These are phyloP conservation scores for Chloranthus sessilifolius DNA, from an alignment of 164 flowering plant genomes.

Conservation along the genomic window DNA sequence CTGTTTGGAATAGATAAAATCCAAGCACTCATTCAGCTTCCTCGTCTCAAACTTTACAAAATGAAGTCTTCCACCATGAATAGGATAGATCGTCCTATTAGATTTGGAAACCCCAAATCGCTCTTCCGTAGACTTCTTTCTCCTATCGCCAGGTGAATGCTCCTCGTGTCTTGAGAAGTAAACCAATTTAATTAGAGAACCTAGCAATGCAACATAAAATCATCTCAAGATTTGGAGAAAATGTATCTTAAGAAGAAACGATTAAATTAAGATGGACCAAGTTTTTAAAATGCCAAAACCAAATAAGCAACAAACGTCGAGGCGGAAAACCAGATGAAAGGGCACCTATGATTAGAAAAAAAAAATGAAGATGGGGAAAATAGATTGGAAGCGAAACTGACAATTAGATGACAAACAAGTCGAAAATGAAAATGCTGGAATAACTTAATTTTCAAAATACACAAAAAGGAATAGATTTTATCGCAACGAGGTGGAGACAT, in stretches of 20 bases:
- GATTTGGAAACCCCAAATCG: slow-evolving; percentile 53
- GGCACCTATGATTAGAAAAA: too few relatives aligned
- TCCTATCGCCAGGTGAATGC: slow-evolving; percentile 38
- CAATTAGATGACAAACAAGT: too few relatives aligned
- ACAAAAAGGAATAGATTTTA: too few relatives aligned
- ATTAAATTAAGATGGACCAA: too few relatives aligned
- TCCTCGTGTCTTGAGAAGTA: slow-evolving; percentile 88
- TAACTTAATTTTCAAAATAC: too few relatives aligned
- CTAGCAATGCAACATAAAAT: slow-evolving; percentile 28
- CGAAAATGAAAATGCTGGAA: too few relatives aligned
- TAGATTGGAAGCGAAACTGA: too few relatives aligned
- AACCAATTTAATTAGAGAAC: slow-evolving; percentile 81
- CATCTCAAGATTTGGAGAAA: background rate
- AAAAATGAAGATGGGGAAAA: too few relatives aligned
- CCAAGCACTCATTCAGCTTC: slow-evolving; percentile 75
- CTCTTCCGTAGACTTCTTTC: slow-evolving; percentile 43
- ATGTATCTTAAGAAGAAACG: background rate
- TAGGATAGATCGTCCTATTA: slow-evolving; percentile 56
- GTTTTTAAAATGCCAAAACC: too few relatives aligned
- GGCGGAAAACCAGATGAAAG: too few relatives aligned
- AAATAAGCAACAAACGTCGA: too few relatives aligned
- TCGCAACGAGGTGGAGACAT: too few relatives aligned
- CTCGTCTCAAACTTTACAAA: slow-evolving; percentile 85
- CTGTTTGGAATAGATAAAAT: slow-evolving; percentile 75
- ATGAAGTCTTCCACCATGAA: slow-evolving; percentile 88